Percentiles rank a stretch among this genome's conserved stretches.
These are phyloP conservation scores for Moricandia moricandioides DNA, from an alignment of 345 rosid genomes.

Conservation along the genomic window DNA sequence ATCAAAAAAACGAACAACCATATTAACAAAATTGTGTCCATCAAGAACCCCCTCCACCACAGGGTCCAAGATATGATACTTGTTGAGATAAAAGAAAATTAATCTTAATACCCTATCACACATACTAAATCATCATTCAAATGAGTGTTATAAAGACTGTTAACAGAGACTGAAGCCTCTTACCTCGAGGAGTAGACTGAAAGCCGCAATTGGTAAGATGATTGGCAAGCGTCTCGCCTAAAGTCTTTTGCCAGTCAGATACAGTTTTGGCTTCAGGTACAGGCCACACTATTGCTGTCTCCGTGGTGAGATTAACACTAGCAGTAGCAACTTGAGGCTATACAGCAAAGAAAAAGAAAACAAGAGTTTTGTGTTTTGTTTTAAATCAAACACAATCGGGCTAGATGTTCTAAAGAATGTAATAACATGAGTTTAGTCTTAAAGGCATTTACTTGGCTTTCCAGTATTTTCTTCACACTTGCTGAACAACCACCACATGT, in stretches of 20 bases:
- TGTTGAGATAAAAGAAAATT: background rate
- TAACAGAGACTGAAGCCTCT: conserved; percentile 10
- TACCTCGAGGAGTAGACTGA: conserved; percentile 78
- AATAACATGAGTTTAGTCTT: background rate
- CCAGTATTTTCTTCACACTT: conserved; percentile 88
- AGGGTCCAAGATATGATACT: background rate
- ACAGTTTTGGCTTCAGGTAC: conserved; percentile 65
- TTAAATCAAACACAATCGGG: background rate
- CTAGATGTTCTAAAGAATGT: background rate
- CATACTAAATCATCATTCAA: conserved; percentile 2
- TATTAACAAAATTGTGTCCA: too few relatives aligned
- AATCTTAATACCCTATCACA: background rate
- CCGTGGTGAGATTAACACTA: conserved; percentile 85
- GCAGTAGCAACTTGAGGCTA: conserved; percentile 93
- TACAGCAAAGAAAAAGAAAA: conserved; percentile 12
- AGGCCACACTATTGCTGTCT: conserved; percentile 94
- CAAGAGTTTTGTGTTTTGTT: background rate
- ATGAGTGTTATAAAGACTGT: background rate
- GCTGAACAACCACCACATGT: conserved; percentile 98
- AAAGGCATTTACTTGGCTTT: conserved; percentile 67
- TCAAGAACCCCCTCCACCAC: background rate
- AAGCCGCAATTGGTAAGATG: conserved; percentile 89
- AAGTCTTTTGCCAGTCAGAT: conserved; percentile 72
- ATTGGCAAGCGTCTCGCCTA: conserved; percentile 87
- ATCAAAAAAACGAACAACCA: conserved; percentile 9